Evolutionary conservation across 768 basidiomycete species (phyloP), one percentile per base, ranked within the genome.

Genomic region (Pulveroboletus sp.): DNA sequence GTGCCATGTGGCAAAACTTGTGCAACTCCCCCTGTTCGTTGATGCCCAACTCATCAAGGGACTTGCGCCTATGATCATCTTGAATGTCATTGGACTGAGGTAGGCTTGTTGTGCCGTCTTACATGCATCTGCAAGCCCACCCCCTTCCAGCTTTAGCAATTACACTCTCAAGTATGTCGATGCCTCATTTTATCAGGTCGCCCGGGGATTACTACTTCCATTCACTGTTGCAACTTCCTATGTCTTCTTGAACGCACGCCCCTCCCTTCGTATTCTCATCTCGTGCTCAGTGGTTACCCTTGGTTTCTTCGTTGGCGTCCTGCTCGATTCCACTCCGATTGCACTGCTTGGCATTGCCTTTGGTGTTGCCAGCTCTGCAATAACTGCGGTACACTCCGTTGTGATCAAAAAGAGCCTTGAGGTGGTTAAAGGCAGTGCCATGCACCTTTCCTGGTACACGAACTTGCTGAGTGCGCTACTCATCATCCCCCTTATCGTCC

Each of bases 121-220:
- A 24, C 27, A 2, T 27, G 35, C 21, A 12, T 26, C 11, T 37
- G 9, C 36, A 26, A n/a, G 33, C 33, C 56, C 30, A 54, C 11
- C 18, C 39, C 18, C 30, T 10, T n/a, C 28, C 64, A 91, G 89
- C 61, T 86, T 89, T 63, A 89, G 89, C 69, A 94, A 93, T 66
- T 93, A 83, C 64, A 92, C 88, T 36, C 78, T 94, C 51, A 90
- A 93, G 82, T 91, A 88, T 61, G 93, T 96, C 58, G 93, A 93
- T 49, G 90, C 91, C 11, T 93, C 92, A 0, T 93, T 95, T 70
- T 93, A 95, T 68, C 93, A 95, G 73, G 87, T 98, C 55, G 94
- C 94, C 0, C 86, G 94, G 14, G 94, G 94, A 9, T 78, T 98
- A 52, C 82, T 98, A 27, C 82, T 98, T 21, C 94, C 95, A 0